Percentiles rank a stretch among this genome's conserved stretches.
Conservation (phyloP, 2,329 filamentous ascomycete genomes). For the Epichloe festucae region DNA sequence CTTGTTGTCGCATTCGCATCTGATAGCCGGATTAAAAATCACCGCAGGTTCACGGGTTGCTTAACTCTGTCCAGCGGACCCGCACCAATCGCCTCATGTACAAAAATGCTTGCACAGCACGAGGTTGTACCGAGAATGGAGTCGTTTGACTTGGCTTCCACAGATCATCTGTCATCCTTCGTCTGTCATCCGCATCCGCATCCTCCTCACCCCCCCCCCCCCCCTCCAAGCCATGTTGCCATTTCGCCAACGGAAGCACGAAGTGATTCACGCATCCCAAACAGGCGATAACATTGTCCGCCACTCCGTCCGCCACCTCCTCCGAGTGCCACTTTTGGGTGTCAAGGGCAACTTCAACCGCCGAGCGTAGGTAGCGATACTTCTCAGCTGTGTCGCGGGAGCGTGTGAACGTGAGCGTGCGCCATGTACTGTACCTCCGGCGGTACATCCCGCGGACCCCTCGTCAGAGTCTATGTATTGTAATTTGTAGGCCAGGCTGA, state of each 20-base stretch:
- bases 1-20: too few relatives aligned
- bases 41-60: too few relatives aligned
- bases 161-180: not conserved
- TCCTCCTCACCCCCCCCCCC: not conserved
- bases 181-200: not conserved
- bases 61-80: not conserved
- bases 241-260: not conserved
- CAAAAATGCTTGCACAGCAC: not conserved
- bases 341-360: too few relatives aligned
- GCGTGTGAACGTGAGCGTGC: not conserved
- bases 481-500: not conserved
- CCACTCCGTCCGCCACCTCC: too few relatives aligned
- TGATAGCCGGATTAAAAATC: too few relatives aligned
- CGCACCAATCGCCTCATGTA: too few relatives aligned
- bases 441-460: slow-evolving; percentile 1
- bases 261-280: not conserved
- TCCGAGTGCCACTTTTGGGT: too few relatives aligned
- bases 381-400: too few relatives aligned
- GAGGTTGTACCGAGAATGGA: not conserved
- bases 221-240: not conserved
- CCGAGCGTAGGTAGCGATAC: too few relatives aligned
- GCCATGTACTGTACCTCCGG: not conserved
- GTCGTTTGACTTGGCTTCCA: not conserved
- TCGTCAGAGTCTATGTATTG: not conserved
- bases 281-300: not conserved